Percentiles rank a stretch among this genome's conserved stretches.
These are phyloP conservation scores for Suhomyces coccinellae DNA, from an alignment of 1,139 yeast genomes.

Conservation along the genomic window DNA sequence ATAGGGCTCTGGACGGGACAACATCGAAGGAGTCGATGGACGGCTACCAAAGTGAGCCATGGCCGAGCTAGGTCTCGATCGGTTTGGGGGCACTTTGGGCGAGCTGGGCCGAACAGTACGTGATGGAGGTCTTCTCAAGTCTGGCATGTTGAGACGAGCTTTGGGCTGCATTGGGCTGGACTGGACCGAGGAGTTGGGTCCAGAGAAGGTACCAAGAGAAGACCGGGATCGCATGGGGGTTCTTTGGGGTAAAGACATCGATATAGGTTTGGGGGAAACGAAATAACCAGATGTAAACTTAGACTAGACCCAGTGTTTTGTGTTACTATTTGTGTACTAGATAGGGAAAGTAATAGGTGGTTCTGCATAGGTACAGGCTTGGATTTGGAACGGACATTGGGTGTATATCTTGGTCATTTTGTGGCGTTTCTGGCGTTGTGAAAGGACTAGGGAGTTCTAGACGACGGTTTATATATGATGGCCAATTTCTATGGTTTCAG, in stretches of 20 bases:
- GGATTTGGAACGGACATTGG: neutral
- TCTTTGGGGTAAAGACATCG: constrained; percentile 16
- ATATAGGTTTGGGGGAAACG: neutral
- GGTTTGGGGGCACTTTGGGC: constrained; percentile 16
- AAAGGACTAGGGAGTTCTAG: too few species aligned
- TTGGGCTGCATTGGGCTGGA: constrained; percentile 11
- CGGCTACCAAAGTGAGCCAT: constrained; percentile 32
- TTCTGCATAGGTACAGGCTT: neutral
- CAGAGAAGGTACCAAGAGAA: constrained; percentile 13
- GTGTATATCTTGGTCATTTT: neutral
- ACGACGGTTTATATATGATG: too few species aligned
- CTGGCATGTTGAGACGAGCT: constrained; percentile 14
- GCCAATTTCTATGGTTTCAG: neutral
- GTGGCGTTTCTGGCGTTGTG: too few species aligned
- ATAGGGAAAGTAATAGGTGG: constrained; percentile 12
- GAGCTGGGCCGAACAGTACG: constrained; percentile 22
- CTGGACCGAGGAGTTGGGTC: constrained; percentile 6
- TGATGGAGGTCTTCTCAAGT: constrained; percentile 25
- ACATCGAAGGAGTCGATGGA: constrained; percentile 41
- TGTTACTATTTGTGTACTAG: constrained; percentile 8
- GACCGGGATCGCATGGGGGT: constrained; percentile 17
- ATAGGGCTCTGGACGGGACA: constrained; percentile 38
- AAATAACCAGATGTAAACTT: neutral
- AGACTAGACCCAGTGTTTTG: constrained; percentile 4
- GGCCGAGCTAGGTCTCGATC: constrained; percentile 40